A percentile compares a stretch with the other conserved stretches of the same genome.
phyloP scores from a whole-genome alignment of 1,284 basidiomycete species.

The Meripilus lineatus region DNA sequence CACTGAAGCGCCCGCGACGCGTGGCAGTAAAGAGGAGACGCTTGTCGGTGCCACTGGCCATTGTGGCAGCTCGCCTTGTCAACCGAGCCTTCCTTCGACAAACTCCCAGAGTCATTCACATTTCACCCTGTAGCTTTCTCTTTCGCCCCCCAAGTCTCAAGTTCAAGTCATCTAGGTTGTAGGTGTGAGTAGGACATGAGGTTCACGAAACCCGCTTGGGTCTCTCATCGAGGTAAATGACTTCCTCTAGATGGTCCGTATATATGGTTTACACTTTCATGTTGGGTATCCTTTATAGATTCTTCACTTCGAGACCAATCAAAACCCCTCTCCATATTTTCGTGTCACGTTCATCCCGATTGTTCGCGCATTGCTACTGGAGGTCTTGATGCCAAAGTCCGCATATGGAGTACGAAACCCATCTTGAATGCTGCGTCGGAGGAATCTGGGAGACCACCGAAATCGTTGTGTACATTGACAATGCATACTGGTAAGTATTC shows the following conservation, averaged over 20 bases:
- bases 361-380: constrained; percentile 95
- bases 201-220: constrained; percentile 77
- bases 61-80: not conserved
- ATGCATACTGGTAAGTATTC: constrained; percentile 97
- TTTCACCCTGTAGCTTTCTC: too few species aligned
- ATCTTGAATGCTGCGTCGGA: constrained; percentile 78
- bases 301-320: constrained; percentile 29
- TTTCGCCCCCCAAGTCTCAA: too few species aligned
- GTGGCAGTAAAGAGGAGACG: too few species aligned
- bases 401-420: constrained; percentile 95
- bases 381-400: constrained; percentile 91
- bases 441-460: constrained; percentile 72
- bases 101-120: too few species aligned
- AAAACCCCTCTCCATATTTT: constrained; percentile 87
- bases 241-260: not conserved
- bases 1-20: too few species aligned
- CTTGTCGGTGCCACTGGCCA: too few species aligned
- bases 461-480: constrained; percentile 85
- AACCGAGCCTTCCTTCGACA: not conserved
- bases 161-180: too few species aligned
- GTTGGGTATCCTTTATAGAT: constrained; percentile 11
- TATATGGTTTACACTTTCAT: not conserved
- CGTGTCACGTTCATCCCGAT: constrained; percentile 92
- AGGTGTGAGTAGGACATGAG: constrained; percentile 52
- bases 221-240: constrained; percentile 54